These are phyloP conservation scores for Phlebiopsis gigantea DNA, from an alignment of 768 basidiomycete genomes.

Conservation along the genomic window DNA sequence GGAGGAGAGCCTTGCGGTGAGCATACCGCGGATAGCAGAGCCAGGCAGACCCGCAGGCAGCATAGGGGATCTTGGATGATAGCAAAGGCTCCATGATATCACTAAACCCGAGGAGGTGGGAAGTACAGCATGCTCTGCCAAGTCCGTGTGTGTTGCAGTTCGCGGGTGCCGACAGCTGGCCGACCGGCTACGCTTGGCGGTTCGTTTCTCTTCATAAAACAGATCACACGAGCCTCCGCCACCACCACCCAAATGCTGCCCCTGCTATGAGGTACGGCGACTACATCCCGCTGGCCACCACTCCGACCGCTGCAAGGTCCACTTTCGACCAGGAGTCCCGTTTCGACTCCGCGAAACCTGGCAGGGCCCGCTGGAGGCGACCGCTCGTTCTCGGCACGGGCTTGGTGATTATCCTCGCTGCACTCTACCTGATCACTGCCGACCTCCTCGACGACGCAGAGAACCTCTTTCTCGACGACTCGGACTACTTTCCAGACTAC, in stretches of 20 bases:
- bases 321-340: neutral
- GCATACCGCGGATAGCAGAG: too few species aligned
- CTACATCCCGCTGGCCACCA: slow-evolving; percentile 20
- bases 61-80: neutral
- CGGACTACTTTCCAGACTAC: slow-evolving; percentile 2
- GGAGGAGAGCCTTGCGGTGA: too few species aligned
- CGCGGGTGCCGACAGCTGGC: slow-evolving; percentile 6
- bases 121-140: slow-evolving; percentile 5
- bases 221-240: slow-evolving; percentile 2
- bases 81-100: neutral
- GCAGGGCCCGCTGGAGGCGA: slow-evolving; percentile 7
- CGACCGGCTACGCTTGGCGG: slow-evolving; percentile 5
- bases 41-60: too few species aligned
- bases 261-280: slow-evolving; percentile 10
- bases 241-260: slow-evolving; percentile 1
- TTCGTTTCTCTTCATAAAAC: slow-evolving; percentile 7
- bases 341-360: neutral
- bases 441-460: slow-evolving; percentile 10
- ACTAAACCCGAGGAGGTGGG: neutral
- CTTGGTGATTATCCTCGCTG: slow-evolving; percentile 14
- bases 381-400: slow-evolving; percentile 14
- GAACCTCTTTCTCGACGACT: slow-evolving; percentile 2
- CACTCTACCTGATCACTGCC: slow-evolving; percentile 12
- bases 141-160: neutral
- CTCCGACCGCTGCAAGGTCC: slow-evolving; percentile 8